phyloP scores from a whole-genome alignment of 2,329 filamentous ascomycete genomes.

The Trichoderma simmonsii region DNA sequence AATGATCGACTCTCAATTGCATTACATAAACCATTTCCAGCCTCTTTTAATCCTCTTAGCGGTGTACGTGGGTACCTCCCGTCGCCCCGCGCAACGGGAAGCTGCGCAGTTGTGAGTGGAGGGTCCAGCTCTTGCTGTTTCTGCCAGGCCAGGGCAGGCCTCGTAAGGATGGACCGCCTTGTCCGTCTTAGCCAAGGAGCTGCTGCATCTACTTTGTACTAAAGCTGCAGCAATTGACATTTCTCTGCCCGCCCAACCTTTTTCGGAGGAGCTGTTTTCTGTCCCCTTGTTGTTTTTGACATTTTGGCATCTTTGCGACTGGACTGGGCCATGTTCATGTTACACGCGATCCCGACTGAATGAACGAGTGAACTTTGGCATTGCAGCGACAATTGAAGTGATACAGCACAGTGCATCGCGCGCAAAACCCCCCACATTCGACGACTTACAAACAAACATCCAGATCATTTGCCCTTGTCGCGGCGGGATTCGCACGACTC shows the following conservation, averaged over 20 bases:
- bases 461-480: background rate
- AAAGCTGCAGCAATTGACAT: constrained; percentile 2
- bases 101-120: background rate
- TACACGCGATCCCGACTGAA: background rate
- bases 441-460: background rate
- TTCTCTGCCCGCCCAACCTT: background rate
- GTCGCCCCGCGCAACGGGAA: constrained; percentile 25
- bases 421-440: background rate
- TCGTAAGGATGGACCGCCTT: background rate
- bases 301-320: background rate
- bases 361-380: background rate
- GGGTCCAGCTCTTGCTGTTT: background rate
- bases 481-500: constrained; percentile 1
- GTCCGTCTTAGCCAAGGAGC: constrained; percentile 3
- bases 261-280: background rate
- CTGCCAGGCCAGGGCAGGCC: background rate
- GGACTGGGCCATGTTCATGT: background rate
- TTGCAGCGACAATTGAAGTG: background rate
- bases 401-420: background rate
- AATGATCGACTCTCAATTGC: background rate
- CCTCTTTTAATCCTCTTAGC: background rate
- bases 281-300: background rate
- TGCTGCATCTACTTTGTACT: background rate
- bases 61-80: constrained; percentile 15
- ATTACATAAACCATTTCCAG: background rate